Percentiles rank a stretch among this genome's conserved stretches.
Conservation (phyloP, 2,329 filamentous ascomycete genomes). For the Pseudocercospora musae region DNA sequence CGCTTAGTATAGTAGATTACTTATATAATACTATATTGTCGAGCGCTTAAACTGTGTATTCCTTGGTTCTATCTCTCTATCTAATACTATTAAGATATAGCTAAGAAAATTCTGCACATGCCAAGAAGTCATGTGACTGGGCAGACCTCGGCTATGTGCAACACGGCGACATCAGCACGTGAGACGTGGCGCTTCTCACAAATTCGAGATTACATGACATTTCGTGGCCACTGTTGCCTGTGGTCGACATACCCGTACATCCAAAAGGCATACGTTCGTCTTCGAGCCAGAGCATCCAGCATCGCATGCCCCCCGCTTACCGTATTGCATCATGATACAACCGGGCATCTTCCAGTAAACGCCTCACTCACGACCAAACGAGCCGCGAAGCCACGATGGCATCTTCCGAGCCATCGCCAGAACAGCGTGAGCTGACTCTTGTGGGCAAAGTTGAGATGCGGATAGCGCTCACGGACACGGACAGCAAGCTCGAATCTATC, state of each 20-base stretch:
- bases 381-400: not conserved
- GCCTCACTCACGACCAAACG: not conserved
- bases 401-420: constrained; percentile 32
- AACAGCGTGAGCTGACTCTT: constrained; percentile 74
- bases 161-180: not conserved
- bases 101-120: too few species aligned
- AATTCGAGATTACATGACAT: not conserved
- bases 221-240: not conserved
- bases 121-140: too few species aligned
- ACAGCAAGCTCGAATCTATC: constrained; percentile 74
- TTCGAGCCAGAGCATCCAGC: not conserved
- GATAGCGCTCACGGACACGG: constrained; percentile 78
- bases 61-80: too few species aligned
- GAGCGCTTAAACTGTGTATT: too few species aligned
- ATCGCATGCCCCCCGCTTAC: not conserved
- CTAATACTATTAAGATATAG: too few species aligned
- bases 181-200: not conserved
- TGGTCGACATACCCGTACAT: not conserved
- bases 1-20: too few species aligned
- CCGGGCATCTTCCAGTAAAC: not conserved
- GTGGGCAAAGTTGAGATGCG: constrained; percentile 82
- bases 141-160: too few species aligned
- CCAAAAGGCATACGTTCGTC: not conserved
- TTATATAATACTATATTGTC: too few species aligned
- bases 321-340: constrained; percentile 6